Percentiles rank a stretch among this genome's conserved stretches.
These are phyloP conservation scores for Pythium brachiatum DNA, from an alignment of 352 stramenopile genomes.

Conservation along the genomic window DNA sequence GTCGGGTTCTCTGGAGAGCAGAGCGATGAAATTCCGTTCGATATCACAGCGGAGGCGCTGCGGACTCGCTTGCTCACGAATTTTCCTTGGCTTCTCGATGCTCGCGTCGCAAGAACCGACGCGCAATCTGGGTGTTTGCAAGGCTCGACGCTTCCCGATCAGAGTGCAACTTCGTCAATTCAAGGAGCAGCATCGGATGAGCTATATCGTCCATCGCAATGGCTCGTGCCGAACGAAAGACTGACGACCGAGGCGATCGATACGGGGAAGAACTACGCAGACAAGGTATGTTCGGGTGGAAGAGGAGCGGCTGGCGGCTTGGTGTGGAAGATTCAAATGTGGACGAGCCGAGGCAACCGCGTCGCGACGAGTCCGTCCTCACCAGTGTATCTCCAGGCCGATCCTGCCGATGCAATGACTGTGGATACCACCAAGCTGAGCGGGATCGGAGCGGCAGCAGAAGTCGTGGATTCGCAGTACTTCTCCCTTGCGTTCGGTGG, in stretches of 20 bases:
- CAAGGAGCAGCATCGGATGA: slow-evolving; percentile 27
- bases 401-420: slow-evolving; percentile 35
- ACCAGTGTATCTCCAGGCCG: slow-evolving; percentile 24
- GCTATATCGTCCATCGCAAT: slow-evolving; percentile 47
- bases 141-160: slow-evolving; percentile 57
- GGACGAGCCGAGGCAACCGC: slow-evolving; percentile 81
- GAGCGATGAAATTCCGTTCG: slow-evolving; percentile 63
- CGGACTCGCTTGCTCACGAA: slow-evolving; percentile 39
- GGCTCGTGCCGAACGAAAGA: slow-evolving; percentile 45
- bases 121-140: slow-evolving; percentile 41
- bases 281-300: slow-evolving; percentile 85
- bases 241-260: slow-evolving; percentile 34
- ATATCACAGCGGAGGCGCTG: slow-evolving; percentile 69
- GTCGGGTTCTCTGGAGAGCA: slow-evolving; percentile 64
- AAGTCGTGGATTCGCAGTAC: slow-evolving; percentile 61
- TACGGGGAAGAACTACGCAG: slow-evolving; percentile 43
- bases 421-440: slow-evolving; percentile 40
- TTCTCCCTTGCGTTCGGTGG: slow-evolving; percentile 93
- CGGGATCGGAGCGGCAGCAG: slow-evolving; percentile 49
- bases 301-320: slow-evolving; percentile 75
- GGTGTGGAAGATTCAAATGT: slow-evolving; percentile 92
- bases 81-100: slow-evolving; percentile 57
- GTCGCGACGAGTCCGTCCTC: slow-evolving; percentile 77
- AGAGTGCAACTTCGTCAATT: slow-evolving; percentile 38
- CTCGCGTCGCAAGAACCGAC: slow-evolving; percentile 75